phyloP scores from a whole-genome alignment of 768 basidiomycete genomes.

The Amanita phalloides region DNA sequence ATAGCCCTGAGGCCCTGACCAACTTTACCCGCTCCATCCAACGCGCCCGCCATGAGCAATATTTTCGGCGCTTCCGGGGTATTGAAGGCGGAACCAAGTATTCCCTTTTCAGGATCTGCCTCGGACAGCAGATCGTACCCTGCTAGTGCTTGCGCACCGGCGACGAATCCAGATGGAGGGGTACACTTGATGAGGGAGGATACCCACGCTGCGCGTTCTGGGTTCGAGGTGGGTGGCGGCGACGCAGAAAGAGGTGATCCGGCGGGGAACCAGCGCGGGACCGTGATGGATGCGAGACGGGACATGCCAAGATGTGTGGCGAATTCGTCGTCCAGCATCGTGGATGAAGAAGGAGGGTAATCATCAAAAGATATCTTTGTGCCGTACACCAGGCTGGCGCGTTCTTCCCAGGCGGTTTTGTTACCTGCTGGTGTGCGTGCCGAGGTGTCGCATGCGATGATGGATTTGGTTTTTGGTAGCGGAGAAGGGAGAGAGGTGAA shows the following conservation, averaged over 20 bases:
- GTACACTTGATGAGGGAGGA: slow-evolving; percentile 28
- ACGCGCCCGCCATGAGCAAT: slow-evolving; percentile 33
- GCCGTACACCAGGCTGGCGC: slow-evolving; percentile 27
- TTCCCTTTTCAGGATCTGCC: neutral
- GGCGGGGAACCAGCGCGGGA: slow-evolving; percentile 38
- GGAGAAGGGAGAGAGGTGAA: slow-evolving; percentile 2
- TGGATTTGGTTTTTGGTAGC: slow-evolving; percentile 18
- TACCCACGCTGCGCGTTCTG: slow-evolving; percentile 18
- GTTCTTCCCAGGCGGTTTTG: slow-evolving; percentile 36
- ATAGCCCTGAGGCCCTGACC: slow-evolving; percentile 25
- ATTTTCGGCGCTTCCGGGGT: slow-evolving; percentile 16
- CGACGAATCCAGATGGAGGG: slow-evolving; percentile 29
- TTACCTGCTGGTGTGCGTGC: slow-evolving; percentile 34
- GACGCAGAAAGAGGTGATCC: slow-evolving; percentile 15
- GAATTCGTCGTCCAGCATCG: slow-evolving; percentile 7
- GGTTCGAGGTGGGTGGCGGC: neutral
- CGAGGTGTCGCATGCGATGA: slow-evolving; percentile 40
- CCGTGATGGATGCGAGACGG: slow-evolving; percentile 35
- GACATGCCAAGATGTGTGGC: slow-evolving; percentile 16
- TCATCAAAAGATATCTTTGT: neutral
- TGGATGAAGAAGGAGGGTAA: slow-evolving; percentile 2
- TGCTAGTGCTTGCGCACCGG: slow-evolving; percentile 34
- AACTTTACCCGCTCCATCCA: slow-evolving; percentile 40
- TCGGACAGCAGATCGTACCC: slow-evolving; percentile 27
- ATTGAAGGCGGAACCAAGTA: slow-evolving; percentile 7